Conservation (phyloP, 345 rosid genomes). For the Bruguiera sexangula region DNA sequence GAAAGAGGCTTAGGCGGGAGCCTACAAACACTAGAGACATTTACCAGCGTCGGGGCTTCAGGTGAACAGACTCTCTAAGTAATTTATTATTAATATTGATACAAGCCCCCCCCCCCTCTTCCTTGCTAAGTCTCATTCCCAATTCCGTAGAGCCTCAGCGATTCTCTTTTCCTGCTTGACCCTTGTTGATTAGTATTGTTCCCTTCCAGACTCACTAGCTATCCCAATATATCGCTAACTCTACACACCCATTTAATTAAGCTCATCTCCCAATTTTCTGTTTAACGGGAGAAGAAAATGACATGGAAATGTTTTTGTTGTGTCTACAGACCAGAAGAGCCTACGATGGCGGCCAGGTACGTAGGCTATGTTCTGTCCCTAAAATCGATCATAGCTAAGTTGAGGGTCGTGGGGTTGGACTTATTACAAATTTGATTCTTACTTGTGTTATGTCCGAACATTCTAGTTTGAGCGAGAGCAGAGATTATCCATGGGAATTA, state of each 20-base stretch:
- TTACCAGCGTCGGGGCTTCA: not conserved
- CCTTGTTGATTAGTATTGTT: not conserved
- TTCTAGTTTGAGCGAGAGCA: slow-evolving; percentile 18
- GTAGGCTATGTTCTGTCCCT: not conserved
- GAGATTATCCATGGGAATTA: slow-evolving; percentile 56
- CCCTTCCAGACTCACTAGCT: too few relatives aligned
- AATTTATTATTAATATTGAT: not conserved
- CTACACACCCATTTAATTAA: not conserved
- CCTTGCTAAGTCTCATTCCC: slow-evolving; percentile 21
- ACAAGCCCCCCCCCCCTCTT: slow-evolving; percentile 9
- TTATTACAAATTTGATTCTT: too few relatives aligned
- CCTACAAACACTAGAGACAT: slow-evolving; percentile 12
- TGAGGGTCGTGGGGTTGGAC: too few relatives aligned
- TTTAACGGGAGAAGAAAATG: slow-evolving; percentile 10
- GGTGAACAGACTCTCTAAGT: not conserved
- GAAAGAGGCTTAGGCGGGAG: not conserved
- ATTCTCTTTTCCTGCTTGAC: slow-evolving; percentile 4
- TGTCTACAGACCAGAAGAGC: slow-evolving; percentile 11
- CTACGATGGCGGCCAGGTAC: slow-evolving; percentile 14
- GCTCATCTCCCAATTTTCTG: not conserved
- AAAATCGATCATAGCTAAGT: too few relatives aligned
- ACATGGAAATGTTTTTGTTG: slow-evolving; percentile 28
- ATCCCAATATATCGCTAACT: not conserved
- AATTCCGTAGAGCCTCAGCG: slow-evolving; percentile 11
- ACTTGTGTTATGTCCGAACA: not conserved